These are phyloP conservation scores for Pinguiococcus pyrenoidosus DNA, from an alignment of 108 stramenopile species.

Conservation along the genomic window DNA sequence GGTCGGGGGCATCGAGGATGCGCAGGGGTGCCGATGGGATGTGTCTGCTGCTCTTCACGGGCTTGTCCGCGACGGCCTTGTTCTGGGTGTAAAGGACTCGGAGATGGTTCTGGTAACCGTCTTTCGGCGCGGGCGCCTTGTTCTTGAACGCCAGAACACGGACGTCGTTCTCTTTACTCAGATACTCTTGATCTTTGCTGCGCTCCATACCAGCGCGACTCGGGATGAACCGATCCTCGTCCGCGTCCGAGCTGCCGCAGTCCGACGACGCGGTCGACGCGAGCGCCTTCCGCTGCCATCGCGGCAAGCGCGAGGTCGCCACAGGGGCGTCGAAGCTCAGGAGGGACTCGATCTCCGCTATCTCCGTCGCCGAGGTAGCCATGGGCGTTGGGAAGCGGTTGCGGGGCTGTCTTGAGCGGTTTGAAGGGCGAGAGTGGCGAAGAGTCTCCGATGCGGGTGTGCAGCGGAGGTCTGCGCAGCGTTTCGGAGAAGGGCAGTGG, in stretches of 20 bases:
- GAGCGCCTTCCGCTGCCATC: conserved; percentile 44
- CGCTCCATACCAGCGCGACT: conserved; percentile 35
- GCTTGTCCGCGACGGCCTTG: conserved; percentile 44
- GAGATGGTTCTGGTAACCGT: conserved; percentile 86
- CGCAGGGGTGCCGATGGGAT: conserved; percentile 89
- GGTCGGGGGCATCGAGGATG: conserved; percentile 87
- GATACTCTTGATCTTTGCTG: conserved; percentile 16
- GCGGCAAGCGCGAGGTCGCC: conserved; percentile 19
- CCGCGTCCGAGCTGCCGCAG: conserved; percentile 1
- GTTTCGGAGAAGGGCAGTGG: no score
- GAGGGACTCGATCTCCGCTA: conserved; percentile 25
- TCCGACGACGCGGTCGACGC: conserved; percentile 4
- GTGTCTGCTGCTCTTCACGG: conserved; percentile 60
- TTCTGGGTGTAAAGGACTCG: conserved; percentile 69
- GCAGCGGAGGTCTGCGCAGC: no score
- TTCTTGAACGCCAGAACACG: conserved; percentile 78
- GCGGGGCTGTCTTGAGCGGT: no score
- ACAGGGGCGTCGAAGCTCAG: conserved; percentile 30
- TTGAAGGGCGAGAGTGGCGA: no score
- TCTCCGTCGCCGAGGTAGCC: conserved; percentile 12
- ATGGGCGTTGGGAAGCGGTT: no score
- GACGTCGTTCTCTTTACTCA: conserved; percentile 30
- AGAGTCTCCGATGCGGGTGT: no score
- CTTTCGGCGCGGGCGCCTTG: conserved; percentile 85
- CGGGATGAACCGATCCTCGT: conserved; percentile 44